Conservation (phyloP, 2,329 filamentous ascomycete species). For the Fusarium sp. region DNA sequence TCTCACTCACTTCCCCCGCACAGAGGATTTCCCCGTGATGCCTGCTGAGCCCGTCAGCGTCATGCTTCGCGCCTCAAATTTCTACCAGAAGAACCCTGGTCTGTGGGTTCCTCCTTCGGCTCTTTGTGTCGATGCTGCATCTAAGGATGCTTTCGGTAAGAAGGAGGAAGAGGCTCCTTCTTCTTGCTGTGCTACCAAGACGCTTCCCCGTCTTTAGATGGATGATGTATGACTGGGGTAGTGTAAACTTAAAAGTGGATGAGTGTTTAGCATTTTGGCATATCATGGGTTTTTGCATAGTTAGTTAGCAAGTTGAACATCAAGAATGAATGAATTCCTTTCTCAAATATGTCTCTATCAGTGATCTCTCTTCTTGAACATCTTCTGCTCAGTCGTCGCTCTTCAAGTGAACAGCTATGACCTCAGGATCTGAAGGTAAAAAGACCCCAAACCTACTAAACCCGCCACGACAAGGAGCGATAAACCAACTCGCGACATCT, state of each 20-base stretch:
- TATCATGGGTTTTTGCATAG: constrained; percentile 10
- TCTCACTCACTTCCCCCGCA: constrained; percentile 87
- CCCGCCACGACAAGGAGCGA: not conserved
- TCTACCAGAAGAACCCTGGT: constrained; percentile 83
- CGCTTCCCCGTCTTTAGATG: constrained; percentile 20
- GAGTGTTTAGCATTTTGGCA: constrained; percentile 10
- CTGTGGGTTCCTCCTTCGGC: constrained; percentile 78
- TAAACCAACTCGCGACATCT: fast-evolving
- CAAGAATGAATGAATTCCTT: not conserved
- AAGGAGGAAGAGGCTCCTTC: constrained; percentile 30
- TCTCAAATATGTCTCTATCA: not conserved
- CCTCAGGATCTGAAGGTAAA: not conserved
- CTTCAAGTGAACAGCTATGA: not conserved
- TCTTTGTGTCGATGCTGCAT: constrained; percentile 39
- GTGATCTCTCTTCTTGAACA: not conserved
- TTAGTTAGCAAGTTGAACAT: constrained; percentile 16
- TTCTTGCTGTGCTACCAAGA: constrained; percentile 41
- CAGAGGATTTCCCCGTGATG: constrained; percentile 95
- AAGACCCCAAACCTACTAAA: not conserved
- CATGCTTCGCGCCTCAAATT: constrained; percentile 82
- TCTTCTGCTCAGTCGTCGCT: no score
- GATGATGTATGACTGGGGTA: not conserved
- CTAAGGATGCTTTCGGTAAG: constrained; percentile 35
- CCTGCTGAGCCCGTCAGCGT: constrained; percentile 87
- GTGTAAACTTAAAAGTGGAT: constrained; percentile 4